Base-by-base conservation (phyloP, 805 yeast genomes). In the Ogataea angusta region DNA sequence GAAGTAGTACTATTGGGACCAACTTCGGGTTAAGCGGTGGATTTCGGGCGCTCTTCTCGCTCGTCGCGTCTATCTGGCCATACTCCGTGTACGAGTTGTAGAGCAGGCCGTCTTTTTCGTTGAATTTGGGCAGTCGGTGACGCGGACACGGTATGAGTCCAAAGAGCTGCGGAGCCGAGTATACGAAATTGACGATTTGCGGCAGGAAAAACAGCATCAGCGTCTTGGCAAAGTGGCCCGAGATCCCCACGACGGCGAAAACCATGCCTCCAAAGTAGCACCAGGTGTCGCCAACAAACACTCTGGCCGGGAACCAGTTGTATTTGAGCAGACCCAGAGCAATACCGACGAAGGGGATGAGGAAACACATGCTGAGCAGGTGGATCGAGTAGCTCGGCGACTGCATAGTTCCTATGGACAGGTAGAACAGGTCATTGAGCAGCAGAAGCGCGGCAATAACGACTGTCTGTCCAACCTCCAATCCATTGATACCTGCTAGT, bases 261-360 rank as follows among this genome's bases (percentile, higher is more conserved):
- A 93, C 95, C 99, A 93, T 93, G 3, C 99, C 99, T 18, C 96
- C 88, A 63, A 93, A 90, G 64, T 93, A 93, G 66, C 99, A 93
- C 69, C 85, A 93, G 0, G 99, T 91, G 60, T 93, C 99, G 22
- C 99, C 99, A 6, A 93, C 99, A 66, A 93, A 93, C 1, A 88
- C 98, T 42, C 67, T 67, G 0, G 99, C 88, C 0, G 99, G 99
- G 68, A 72, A 93, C 83, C 90, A 85, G 60, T 93, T 93, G 68
- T 72, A 82, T 51, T 76, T 78, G 52, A 85, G 75, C 40, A 93
- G 66, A 0, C 85, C 95, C 1, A 82, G 46, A 0, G 95, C 78
- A 7, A 87, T 93, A 1, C 96, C 96, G 29, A 91, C 56, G 56
- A 91, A 83, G 16, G 99, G 99, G 1, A 90, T 67, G 29, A 93